Conservation (phyloP, 2,329 filamentous ascomycete species). For the Nigrospora osmanthi region DNA sequence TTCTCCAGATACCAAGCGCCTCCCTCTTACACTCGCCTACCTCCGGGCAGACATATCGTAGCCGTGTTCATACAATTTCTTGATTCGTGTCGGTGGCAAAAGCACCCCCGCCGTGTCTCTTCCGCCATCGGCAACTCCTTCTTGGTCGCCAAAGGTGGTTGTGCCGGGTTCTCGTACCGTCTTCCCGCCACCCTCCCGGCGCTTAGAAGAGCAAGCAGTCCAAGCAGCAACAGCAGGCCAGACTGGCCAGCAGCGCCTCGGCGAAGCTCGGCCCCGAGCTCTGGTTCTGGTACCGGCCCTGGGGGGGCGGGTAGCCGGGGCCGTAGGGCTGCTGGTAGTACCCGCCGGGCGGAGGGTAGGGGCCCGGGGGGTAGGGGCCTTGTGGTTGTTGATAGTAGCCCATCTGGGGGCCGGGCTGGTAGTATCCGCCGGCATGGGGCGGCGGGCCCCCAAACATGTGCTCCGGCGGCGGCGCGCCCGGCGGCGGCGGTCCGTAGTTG, state of each 20-base stretch:
- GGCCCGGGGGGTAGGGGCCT: conserved; percentile 19
- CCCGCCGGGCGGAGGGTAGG: conserved; percentile 17
- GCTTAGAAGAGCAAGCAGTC: conserved; percentile 44
- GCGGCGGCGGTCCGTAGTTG: background rate
- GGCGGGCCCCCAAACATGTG: too few relatives aligned
- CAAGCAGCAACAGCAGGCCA: conserved; percentile 53
- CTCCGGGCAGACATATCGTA: too few relatives aligned
- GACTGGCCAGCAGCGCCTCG: conserved; percentile 38
- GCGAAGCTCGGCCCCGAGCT: conserved; percentile 14
- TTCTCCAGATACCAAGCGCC: too few relatives aligned
- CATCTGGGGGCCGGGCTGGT: conserved; percentile 33
- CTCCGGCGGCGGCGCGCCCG: background rate
- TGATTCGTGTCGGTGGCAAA: too few relatives aligned
- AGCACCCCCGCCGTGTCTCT: too few relatives aligned
- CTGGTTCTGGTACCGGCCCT: conserved; percentile 20
- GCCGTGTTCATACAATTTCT: too few relatives aligned
- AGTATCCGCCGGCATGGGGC: conserved; percentile 18
- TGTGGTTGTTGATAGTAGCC: conserved; percentile 33
- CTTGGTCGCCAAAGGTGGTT: too few relatives aligned
- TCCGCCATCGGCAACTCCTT: too few relatives aligned
- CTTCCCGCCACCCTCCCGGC: too few relatives aligned
- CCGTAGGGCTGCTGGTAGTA: conserved; percentile 7
- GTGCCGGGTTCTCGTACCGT: too few relatives aligned
- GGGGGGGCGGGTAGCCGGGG: conserved; percentile 16
- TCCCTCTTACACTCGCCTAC: too few relatives aligned